Evolutionary conservation across 352 stramenopile species (phyloP).

Genomic region (Phytophthora constricta): DNA sequence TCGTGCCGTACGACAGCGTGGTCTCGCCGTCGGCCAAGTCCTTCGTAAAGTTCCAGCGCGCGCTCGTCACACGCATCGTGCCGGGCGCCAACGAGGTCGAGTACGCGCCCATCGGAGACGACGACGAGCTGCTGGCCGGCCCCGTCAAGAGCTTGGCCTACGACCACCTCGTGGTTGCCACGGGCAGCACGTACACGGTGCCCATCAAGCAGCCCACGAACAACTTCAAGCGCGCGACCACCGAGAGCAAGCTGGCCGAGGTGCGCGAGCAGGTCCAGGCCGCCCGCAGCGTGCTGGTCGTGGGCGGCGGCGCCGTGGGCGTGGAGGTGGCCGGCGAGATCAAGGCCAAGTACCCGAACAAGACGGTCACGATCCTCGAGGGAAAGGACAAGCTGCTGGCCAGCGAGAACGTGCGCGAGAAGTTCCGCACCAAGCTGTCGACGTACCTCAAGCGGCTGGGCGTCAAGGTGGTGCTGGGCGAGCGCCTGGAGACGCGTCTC

Average conservation of each 20-base stretch:
- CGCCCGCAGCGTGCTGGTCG: conserved; percentile 56
- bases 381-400: conserved; percentile 39
- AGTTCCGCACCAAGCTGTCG: conserved; percentile 53
- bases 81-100: conserved; percentile 44
- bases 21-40: conserved; percentile 36
- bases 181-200: conserved; percentile 60
- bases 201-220: conserved; percentile 58
- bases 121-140: conserved; percentile 33
- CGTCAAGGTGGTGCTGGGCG: conserved; percentile 56
- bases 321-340: conserved; percentile 69
- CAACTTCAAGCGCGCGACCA: conserved; percentile 40
- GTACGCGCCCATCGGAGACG: conserved; percentile 41
- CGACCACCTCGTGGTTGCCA: conserved; percentile 71
- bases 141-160: conserved; percentile 47
- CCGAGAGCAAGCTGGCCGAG: conserved; percentile 44
- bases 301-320: conserved; percentile 64
- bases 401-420: conserved; percentile 44
- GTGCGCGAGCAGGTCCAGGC: conserved; percentile 49
- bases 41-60: conserved; percentile 54
- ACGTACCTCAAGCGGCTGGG: conserved; percentile 43
- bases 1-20: conserved; percentile 62
- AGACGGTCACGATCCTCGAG: conserved; percentile 67
- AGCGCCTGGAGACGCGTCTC: conserved; percentile 45
- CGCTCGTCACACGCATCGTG: conserved; percentile 46
- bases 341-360: conserved; percentile 56